Base-by-base conservation (phyloP, 1,284 basidiomycete genomes). In the Cryptococcus sp. region DNA sequence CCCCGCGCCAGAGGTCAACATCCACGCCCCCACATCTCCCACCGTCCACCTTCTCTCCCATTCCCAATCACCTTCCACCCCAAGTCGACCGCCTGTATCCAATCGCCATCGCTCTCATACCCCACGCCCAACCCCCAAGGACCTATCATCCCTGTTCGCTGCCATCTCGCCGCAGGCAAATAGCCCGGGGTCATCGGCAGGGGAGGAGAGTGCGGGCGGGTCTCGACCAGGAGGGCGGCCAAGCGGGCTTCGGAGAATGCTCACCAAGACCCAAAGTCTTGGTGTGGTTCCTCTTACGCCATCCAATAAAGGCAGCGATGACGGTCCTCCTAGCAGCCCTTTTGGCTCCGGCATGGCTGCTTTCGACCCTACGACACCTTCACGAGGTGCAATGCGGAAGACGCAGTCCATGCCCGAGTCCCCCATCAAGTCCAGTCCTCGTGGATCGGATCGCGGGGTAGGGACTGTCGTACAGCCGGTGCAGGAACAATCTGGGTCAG, bases 211-310 rank as follows among this genome's bases (percentile, higher is more conserved):
- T 12, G 38, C 21, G 33, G 21, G 21, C 23, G n/a, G 12, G 49
- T 35, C 42, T 36, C 9, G 2, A 24, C 18, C 46, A 20, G 9
- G 42, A 3, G 28, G 55, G 2, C 54, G 60, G 38, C 53, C 60
- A 11, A 53, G 63, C 9, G 60, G 63, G 2, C 36, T 63, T 20
- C 49, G 67, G 16, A 59, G 64, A 23, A 73, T 75, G 71, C 62
- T 75, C 12, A 68, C 63, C 36, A 71, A 71, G 48, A 64, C 71
- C 20, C 69, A 72, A 58, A 72, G 70, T 59, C 62, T 72, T 53
- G 64, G 63, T 8, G 52, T 54, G 1, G 47, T 55, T 50, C 52
- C 6, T 49, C 53, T 4, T 43, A 52, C 12, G 21, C 5, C 4
- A 21, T 43, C 8, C 11, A 50, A 46, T 6, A 18, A 46, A 15